phyloP scores from a whole-genome alignment of 2,329 filamentous ascomycete species.

The Beauveria australis region DNA sequence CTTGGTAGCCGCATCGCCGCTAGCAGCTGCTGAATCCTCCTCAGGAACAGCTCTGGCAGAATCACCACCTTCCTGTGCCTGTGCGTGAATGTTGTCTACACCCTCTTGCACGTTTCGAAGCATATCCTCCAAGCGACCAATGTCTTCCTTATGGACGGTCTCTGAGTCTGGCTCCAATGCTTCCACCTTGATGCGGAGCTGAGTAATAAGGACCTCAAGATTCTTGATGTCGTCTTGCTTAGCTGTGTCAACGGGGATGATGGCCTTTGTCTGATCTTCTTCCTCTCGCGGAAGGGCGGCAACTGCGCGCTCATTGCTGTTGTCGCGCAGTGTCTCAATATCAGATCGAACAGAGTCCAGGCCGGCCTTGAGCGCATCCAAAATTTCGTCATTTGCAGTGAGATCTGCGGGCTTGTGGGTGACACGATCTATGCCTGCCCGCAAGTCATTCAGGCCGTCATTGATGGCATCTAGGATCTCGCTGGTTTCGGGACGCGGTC shows the following conservation, averaged over 20 bases:
- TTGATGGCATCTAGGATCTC: slow-evolving; percentile 86
- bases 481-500: slow-evolving; percentile 61
- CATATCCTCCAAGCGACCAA: slow-evolving; percentile 47
- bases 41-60: slow-evolving; percentile 14
- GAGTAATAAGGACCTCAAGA: slow-evolving; percentile 72
- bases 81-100: slow-evolving; percentile 36
- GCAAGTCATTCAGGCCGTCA: slow-evolving; percentile 73
- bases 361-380: slow-evolving; percentile 79
- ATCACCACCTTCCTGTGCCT: slow-evolving; percentile 23
- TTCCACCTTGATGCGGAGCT: slow-evolving; percentile 79
- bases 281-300: slow-evolving; percentile 22
- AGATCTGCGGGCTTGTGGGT: slow-evolving; percentile 73
- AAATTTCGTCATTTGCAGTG: slow-evolving; percentile 79
- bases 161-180: slow-evolving; percentile 26
- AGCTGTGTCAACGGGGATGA: slow-evolving; percentile 40
- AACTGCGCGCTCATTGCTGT: slow-evolving; percentile 40
- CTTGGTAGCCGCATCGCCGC: slow-evolving; percentile 37
- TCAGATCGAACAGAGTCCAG: slow-evolving; percentile 66
- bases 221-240: slow-evolving; percentile 73
- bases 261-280: slow-evolving; percentile 18
- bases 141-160: slow-evolving; percentile 42
- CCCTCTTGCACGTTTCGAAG: slow-evolving; percentile 39
- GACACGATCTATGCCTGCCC: slow-evolving; percentile 67
- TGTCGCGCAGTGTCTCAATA: slow-evolving; percentile 63
- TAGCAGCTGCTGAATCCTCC: slow-evolving; percentile 10